Evolutionary conservation across 163 green algal species (phyloP).

Genomic region (Coccomyxa subellipsoidea): DNA sequence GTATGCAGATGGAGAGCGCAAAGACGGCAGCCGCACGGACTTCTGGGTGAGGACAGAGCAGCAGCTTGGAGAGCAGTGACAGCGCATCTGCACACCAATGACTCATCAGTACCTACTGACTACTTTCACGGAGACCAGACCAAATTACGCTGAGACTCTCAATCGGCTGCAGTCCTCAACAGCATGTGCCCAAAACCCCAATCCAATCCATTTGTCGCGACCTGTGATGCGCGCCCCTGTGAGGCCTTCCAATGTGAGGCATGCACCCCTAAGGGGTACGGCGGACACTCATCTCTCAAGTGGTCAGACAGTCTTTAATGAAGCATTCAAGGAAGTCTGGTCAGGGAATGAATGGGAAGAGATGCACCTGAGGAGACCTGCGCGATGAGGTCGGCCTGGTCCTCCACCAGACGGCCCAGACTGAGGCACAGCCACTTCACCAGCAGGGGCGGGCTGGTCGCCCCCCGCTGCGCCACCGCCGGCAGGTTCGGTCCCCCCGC

Average conservation of each 20-base stretch:
- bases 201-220: too few species aligned
- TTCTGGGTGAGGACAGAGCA: constrained; percentile 61
- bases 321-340: too few species aligned
- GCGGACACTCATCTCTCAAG: too few species aligned
- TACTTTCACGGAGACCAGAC: too few species aligned
- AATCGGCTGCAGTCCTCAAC: too few species aligned
- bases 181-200: too few species aligned
- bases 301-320: too few species aligned
- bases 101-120: too few species aligned
- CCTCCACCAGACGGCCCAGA: constrained; percentile 87
- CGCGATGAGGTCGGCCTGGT: constrained; percentile 59
- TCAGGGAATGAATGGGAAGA: neutral
- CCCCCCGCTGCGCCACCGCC: neutral
- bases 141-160: too few species aligned
- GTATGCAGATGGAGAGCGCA: constrained; percentile 79
- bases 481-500: neutral
- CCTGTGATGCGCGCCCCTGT: too few species aligned
- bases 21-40: constrained; percentile 87
- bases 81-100: neutral
- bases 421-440: constrained; percentile 89
- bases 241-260: too few species aligned
- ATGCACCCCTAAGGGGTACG: too few species aligned
- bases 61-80: constrained; percentile 63
- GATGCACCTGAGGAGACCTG: neutral
- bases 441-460: constrained; percentile 50